Evolutionary conservation across 1,284 basidiomycete species (phyloP), one percentile per base, ranked within the genome.

Genomic region (Ganoderma sinense): DNA sequence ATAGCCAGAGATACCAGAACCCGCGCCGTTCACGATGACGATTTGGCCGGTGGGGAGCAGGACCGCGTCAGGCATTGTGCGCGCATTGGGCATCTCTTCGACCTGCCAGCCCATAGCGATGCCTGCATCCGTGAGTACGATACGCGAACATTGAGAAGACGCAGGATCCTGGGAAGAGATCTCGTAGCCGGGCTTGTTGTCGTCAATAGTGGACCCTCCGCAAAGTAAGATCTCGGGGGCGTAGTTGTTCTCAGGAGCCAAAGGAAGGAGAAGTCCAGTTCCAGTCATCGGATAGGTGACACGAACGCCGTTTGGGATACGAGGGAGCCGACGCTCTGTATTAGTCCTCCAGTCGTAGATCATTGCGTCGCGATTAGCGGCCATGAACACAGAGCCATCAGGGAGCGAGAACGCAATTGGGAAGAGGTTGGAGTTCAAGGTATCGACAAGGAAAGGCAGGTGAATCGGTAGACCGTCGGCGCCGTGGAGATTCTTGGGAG

Each of bases 251-350:
- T 85, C 84, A 6, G 88, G 86, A 2, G 85, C 86, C 6, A 96
- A 82, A 10, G 94, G 94, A 2, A 96, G 87, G 23, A 96, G 84
- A 26, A 93, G 77, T 4, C 84, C 91, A 13, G 91, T 91, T 26
- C 91, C 93, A 23, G 92, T 85, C 88, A 93, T 93, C 0, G 94
- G 94, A 78, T 96, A 96, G 0, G 93, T 94, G 43, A 95, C 88
- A 23, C 92, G 91, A 16, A 95, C 89, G 43, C 89, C 91, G 72
- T 95, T 95, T 2, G 94, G 94, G 71, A 96, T 86, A 58, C 78
- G 78, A 16, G 93, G 93, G 2, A 95, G 86, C 55, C 86, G 82
- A 26, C 78, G 82, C 78, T 95, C 94, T 0, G 80, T 85, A 75
- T 95, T 90, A 6, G 80, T 81, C 73, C 84, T 77, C 91, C 91